Evolutionary conservation across 352 stramenopile genomes (phyloP), one percentile per base, ranked within the genome.

Genomic region (Phytophthora foliorum): DNA sequence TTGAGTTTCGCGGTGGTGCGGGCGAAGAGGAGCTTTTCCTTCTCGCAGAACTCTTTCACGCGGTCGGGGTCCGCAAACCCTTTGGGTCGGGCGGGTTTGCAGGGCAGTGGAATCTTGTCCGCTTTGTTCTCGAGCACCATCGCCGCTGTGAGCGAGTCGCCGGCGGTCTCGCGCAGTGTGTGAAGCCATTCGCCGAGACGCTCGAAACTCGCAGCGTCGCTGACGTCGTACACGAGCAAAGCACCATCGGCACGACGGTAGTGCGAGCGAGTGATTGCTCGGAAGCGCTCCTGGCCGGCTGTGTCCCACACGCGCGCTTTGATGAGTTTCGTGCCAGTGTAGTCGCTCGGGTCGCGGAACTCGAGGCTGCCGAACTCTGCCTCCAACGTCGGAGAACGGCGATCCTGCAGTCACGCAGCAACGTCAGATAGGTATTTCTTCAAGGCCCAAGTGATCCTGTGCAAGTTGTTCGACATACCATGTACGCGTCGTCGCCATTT

Each of bases 71-170:
- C 72, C 3, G 90, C 87, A 34, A 81, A 89, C 16, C 77, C 78
- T 21, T 65, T 61, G 14, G 64, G 46, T 22, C 58, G 34, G 6
- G 50, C 17, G 10, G 27, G 14, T 66, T 61, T 63, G 2, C 10
- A 4, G 3, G 46, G 41, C 29, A 58, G 25, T 2, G 67, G 70
- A 8, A 91, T 61, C 61, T 85, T 80, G 71, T 98, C 93, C 29
- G 86, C 82, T 72, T 98, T 98, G 85, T 98, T 98, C 57, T 97
- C 93, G 4, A 95, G 72, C 27, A 98, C 93, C 67, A 90, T 89
- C 56, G 97, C 91, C 14, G 76, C 75, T 42, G 88, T 84, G 50
- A 98, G 93, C 13, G 91, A 94, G 16, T 93, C 82, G 11, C 86
- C 91, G 9, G 92, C 87, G 3, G 94, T 94, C 51, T 97, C 88